These are phyloP conservation scores for Rosa hybrid DNA, from an alignment of 331 rosid genomes.

Conservation along the genomic window DNA sequence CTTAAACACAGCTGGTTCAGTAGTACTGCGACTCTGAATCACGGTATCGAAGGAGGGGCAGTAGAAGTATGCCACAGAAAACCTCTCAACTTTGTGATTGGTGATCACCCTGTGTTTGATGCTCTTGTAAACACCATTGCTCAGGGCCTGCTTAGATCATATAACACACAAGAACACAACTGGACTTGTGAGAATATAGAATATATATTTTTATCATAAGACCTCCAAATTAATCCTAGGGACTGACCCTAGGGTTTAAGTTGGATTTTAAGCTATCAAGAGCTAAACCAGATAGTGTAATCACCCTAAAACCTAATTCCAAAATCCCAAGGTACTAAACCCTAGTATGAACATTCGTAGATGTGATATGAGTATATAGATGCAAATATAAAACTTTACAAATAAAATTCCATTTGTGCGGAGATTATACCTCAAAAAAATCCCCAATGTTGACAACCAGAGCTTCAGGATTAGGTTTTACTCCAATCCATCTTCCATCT, in stretches of 20 bases:
- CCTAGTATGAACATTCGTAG: not conserved
- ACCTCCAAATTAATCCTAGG: not conserved
- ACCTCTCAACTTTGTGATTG: slow-evolving; percentile 48
- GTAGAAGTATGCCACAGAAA: slow-evolving; percentile 72
- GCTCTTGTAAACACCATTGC: slow-evolving; percentile 74
- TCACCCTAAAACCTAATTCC: not conserved
- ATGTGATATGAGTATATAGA: too few species aligned
- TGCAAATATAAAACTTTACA: not conserved
- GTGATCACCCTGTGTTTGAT: slow-evolving; percentile 59
- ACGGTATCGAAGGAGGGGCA: slow-evolving; percentile 50
- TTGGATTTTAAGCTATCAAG: not conserved
- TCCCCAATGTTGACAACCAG: slow-evolving; percentile 75
- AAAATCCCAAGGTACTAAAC: too few species aligned
- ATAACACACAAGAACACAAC: not conserved
- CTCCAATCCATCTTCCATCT: slow-evolving; percentile 64
- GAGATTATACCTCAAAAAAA: slow-evolving; percentile 61
- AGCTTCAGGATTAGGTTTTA: slow-evolving; percentile 66
- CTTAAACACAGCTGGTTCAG: slow-evolving; percentile 40
- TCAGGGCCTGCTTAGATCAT: slow-evolving; percentile 52
- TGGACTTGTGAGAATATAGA: not conserved
- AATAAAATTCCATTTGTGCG: not conserved
- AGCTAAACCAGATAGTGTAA: not conserved
- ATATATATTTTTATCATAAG: not conserved
- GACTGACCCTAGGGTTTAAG: not conserved
- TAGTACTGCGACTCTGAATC: slow-evolving; percentile 38